Conservation (phyloP, 805 yeast genomes). For the Candida caryicola region DNA sequence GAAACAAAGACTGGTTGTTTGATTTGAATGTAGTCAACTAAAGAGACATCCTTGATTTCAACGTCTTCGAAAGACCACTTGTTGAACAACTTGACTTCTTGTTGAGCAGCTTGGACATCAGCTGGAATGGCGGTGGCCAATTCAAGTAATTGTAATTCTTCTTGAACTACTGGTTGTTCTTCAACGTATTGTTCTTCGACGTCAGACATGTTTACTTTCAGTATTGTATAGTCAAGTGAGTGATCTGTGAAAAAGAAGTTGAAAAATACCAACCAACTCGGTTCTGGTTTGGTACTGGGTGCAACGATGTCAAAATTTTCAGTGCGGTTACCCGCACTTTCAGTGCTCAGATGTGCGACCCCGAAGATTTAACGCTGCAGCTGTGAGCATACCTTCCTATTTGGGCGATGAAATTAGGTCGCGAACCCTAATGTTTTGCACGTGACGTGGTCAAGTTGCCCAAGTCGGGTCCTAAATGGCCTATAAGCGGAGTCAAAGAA, state of each 20-base stretch:
- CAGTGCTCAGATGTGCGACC: conserved; percentile 16
- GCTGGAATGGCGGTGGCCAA: conserved; percentile 96
- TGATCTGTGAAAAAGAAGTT: conserved; percentile 2
- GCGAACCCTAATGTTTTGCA: conserved; percentile 13
- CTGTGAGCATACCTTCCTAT: conserved; percentile 11
- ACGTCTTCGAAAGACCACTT: conserved; percentile 99
- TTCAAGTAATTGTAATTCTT: conserved; percentile 76
- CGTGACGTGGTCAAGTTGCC: too few relatives aligned
- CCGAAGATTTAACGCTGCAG: conserved; percentile 13
- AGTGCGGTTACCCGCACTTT: conserved; percentile 14
- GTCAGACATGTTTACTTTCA: conserved; percentile 69
- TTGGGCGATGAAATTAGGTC: conserved; percentile 10
- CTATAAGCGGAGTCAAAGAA: too few relatives aligned
- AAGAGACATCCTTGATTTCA: conserved; percentile 95
- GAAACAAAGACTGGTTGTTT: conserved; percentile 96
- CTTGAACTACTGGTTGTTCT: conserved; percentile 73
- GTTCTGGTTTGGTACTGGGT: neutral
- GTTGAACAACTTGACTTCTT: conserved; percentile 97
- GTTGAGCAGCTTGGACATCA: conserved; percentile 93
- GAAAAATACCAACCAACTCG: neutral
- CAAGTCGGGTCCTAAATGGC: too few relatives aligned
- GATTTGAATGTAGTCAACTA: conserved; percentile 97
- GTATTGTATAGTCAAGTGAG: neutral
- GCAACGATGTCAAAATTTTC: conserved; percentile 12
- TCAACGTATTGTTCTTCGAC: conserved; percentile 62